These are phyloP conservation scores for Aspergillus caelatus DNA, from an alignment of 2,329 filamentous ascomycete species.

Conservation along the genomic window DNA sequence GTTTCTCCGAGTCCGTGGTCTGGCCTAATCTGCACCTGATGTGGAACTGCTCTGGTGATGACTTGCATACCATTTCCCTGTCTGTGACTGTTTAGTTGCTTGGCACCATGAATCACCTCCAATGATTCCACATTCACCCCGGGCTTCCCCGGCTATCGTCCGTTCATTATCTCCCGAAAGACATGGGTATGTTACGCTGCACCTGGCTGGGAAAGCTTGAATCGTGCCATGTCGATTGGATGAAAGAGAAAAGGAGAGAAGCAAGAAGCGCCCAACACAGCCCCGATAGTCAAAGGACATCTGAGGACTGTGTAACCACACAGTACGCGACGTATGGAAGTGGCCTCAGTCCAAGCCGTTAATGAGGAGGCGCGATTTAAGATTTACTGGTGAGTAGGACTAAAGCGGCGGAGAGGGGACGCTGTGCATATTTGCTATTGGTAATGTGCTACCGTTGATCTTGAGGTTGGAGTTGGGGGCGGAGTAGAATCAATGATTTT, in stretches of 20 bases:
- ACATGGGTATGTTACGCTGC: slow-evolving; percentile 8
- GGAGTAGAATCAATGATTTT: neutral
- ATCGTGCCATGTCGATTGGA: neutral
- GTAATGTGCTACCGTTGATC: neutral
- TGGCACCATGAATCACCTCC: slow-evolving; percentile 6
- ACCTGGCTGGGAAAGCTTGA: slow-evolving; percentile 9
- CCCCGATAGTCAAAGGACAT: neutral
- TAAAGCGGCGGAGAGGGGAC: neutral
- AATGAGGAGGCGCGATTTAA: neutral
- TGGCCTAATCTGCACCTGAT: neutral
- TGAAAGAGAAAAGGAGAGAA: neutral
- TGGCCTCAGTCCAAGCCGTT: neutral
- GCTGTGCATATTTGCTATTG: neutral
- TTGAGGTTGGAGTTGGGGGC: neutral
- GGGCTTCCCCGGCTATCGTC: neutral
- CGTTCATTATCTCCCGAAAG: slow-evolving; percentile 4
- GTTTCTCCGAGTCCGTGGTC: slow-evolving; percentile 2
- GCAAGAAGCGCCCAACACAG: neutral
- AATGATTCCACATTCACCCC: neutral
- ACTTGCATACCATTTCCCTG: slow-evolving; percentile 16
- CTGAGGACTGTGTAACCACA: neutral
- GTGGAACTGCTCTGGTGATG: slow-evolving; percentile 15
- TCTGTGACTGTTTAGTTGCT: slow-evolving; percentile 8
- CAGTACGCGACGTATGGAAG: neutral
- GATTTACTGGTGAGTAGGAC: neutral